phyloP scores from a whole-genome alignment of 1,139 yeast species.

The Lodderomyces orthopsilosis region DNA sequence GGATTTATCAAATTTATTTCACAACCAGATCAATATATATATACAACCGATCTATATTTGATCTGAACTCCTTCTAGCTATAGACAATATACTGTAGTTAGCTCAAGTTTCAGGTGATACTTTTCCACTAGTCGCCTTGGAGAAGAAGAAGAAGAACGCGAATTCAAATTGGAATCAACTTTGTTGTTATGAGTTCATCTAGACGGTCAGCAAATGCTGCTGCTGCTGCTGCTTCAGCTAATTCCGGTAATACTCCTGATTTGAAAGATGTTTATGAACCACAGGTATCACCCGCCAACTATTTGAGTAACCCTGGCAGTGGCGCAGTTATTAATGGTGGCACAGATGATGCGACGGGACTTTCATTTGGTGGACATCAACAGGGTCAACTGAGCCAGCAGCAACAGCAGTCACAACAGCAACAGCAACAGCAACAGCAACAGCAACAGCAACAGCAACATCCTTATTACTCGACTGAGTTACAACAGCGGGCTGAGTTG shows the following conservation, averaged over 20 bases:
- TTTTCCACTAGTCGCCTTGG: no score
- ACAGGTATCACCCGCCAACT: constrained; percentile 11
- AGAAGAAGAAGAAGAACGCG: no score
- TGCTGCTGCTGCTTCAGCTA: constrained; percentile 2
- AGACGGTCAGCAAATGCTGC: constrained; percentile 2
- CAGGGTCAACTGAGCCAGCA: constrained; percentile 1
- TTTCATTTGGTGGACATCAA: constrained; percentile 1
- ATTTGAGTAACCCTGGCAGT: constrained; percentile 1
- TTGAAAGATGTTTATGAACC: constrained; percentile 12
- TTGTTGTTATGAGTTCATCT: neutral
- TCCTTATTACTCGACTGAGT: constrained; percentile 19
- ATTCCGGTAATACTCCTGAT: constrained; percentile 1
- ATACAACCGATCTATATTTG: no score
- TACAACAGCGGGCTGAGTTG: constrained; percentile 23
- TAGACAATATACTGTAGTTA: no score
- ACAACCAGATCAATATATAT: neutral
- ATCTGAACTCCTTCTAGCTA: no score
- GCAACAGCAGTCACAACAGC: no score
- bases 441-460: constrained; percentile 13
- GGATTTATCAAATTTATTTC: neutral
- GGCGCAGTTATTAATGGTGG: neutral
- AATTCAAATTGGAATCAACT: no score
- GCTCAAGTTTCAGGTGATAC: no score
- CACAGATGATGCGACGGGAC: constrained; percentile 2
- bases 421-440: constrained; percentile 19